Base-by-base conservation (phyloP, 2,329 filamentous ascomycete species). In the Diaporthe sp. region DNA sequence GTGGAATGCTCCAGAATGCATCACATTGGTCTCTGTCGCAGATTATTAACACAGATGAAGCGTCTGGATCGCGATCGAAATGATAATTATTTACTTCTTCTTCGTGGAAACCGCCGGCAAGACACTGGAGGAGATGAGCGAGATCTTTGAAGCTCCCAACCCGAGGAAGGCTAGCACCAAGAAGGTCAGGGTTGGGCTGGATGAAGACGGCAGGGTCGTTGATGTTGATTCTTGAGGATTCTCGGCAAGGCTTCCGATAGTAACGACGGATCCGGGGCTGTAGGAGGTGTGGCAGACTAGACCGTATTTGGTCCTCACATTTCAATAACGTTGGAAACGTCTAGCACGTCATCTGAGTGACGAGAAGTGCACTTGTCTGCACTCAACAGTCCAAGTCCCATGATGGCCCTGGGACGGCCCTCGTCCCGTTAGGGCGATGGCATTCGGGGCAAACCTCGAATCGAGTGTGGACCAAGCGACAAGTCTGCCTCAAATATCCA, bases 91-190 rank as follows among this genome's bases (percentile, higher is more conserved):
- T 22, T 89, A 85, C 77, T 85, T 88, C 75, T 83, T 88, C 70
- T 86, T 87, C 70, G 85, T 87, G 0, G 87, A 89, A 80, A 89
- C 87, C 8, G 85, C 85, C 72, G 84, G 85, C 46, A 84, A 75
- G 67, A 74, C 75, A 37, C 53, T 76, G 60, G 75, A 76, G 61
- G 75, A 76, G 68, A 42, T 76, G 65, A 31, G 60, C 9, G 53
- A 68, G 39, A 75, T 76, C 49, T 76, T 76, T 25, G 75, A 75
- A 46, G 75, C 72, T 1, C 42, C 49, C 12, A 73, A 75, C 25
- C 75, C 75, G 10, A 70, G 73, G 49, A 77, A 75, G 70, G 73
- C 51, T 34, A 72, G 72, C 62, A 77, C 73, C 4, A 75, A 42
- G 55, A 77, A 77, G 55, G 72, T 74, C 5, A 74, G 46, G 75